Conservation (phyloP, 805 yeast species). For the Candida ipomoeae region DNA sequence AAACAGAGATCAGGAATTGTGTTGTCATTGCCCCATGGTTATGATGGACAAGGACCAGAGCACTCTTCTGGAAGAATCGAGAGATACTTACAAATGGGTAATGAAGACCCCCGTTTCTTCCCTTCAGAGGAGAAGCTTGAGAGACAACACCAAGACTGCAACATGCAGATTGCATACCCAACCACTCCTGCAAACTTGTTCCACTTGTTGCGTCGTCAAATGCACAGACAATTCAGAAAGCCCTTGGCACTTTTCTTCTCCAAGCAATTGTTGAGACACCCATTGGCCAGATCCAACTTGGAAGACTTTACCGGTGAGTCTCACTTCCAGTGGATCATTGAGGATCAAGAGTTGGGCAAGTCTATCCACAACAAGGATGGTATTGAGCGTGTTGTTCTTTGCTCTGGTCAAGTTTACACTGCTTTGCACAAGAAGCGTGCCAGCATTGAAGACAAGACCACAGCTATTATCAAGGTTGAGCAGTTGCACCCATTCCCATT, state of each 20-base stretch:
- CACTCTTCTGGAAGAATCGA: slow-evolving; percentile 97
- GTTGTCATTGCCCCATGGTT: slow-evolving; percentile 96
- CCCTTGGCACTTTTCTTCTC: slow-evolving; percentile 87
- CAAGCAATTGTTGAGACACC: slow-evolving; percentile 83
- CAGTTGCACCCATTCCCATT: slow-evolving; percentile 99
- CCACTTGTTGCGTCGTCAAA: slow-evolving; percentile 97
- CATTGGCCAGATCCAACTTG: slow-evolving; percentile 85
- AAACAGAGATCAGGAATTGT: slow-evolving; percentile 97
- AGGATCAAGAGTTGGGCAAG: slow-evolving; percentile 83
- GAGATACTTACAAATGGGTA: slow-evolving; percentile 91
- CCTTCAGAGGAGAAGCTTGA: slow-evolving; percentile 84
- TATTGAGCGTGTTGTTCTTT: slow-evolving; percentile 79
- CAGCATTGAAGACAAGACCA: slow-evolving; percentile 65
- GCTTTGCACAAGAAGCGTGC: slow-evolving; percentile 88
- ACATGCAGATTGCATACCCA: slow-evolving; percentile 97
- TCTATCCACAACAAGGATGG: slow-evolving; percentile 72
- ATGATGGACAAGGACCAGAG: slow-evolving; percentile 99
- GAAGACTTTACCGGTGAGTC: slow-evolving; percentile 87
- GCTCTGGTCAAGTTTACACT: slow-evolving; percentile 93
- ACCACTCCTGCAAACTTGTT: slow-evolving; percentile 95
- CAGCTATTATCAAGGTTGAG: slow-evolving; percentile 87
- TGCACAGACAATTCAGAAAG: slow-evolving; percentile 98
- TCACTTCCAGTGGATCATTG: slow-evolving; percentile 93
- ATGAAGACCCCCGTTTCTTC: slow-evolving; percentile 93
- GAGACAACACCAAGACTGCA: slow-evolving; percentile 98